Conservation (phyloP, 2,329 filamentous ascomycete genomes). For the Bretziella fagacearum region DNA sequence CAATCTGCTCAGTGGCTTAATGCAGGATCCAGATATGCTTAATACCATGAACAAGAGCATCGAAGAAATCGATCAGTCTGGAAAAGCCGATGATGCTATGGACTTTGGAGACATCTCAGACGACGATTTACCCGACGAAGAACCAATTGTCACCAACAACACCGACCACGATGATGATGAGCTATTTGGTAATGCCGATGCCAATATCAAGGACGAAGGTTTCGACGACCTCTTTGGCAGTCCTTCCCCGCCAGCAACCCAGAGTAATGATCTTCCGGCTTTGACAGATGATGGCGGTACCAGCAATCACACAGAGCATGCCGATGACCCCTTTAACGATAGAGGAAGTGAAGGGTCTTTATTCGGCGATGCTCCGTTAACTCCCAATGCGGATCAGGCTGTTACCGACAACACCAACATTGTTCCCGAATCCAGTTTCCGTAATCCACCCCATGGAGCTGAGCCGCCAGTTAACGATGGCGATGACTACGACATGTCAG, state of each 20-base stretch:
- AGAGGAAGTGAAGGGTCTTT: not conserved
- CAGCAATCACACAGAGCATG: slow-evolving; percentile 24
- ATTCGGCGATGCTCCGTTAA: slow-evolving; percentile 23
- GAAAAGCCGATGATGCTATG: slow-evolving; percentile 82
- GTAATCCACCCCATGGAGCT: slow-evolving; percentile 7
- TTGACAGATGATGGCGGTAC: slow-evolving; percentile 43
- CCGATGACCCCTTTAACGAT: slow-evolving; percentile 57
- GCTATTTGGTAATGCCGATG: not conserved
- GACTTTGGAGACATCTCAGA: slow-evolving; percentile 87
- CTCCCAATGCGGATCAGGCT: not conserved
- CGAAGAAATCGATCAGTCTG: slow-evolving; percentile 41
- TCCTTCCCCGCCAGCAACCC: not conserved
- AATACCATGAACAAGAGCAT: slow-evolving; percentile 24
- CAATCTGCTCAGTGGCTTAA: slow-evolving; percentile 27
- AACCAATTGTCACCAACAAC: slow-evolving; percentile 31
- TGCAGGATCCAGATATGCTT: slow-evolving; percentile 25
- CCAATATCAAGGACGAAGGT: not conserved
- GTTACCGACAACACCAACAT: slow-evolving; percentile 5
- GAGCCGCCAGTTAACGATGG: slow-evolving; percentile 24
- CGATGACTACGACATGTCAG: slow-evolving; percentile 25
- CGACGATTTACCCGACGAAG: slow-evolving; percentile 64
- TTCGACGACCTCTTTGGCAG: slow-evolving; percentile 9
- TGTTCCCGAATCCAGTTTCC: slow-evolving; percentile 15
- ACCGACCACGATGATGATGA: not conserved
- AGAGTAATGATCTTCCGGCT: not conserved